phyloP scores from a whole-genome alignment of 106 monocot genomes.

The Dioscorea alata region DNA sequence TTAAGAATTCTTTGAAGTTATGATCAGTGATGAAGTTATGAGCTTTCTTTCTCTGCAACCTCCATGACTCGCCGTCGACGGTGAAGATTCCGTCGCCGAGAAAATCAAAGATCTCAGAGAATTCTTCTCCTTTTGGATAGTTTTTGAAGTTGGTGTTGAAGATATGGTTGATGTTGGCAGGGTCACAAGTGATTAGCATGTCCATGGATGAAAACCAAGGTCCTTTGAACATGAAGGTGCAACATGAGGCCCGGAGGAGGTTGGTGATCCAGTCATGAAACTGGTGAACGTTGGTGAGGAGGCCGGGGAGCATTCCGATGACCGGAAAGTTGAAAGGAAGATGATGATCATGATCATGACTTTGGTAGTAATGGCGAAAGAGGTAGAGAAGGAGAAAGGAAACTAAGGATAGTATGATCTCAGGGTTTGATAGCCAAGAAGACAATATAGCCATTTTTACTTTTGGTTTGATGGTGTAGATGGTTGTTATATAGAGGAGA shows the following conservation, averaged over 20 bases:
- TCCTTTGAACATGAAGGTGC: neutral
- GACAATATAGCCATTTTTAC: neutral
- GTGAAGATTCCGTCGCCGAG: slow-evolving; percentile 46
- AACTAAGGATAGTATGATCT: neutral
- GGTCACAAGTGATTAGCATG: slow-evolving; percentile 17
- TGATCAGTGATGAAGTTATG: slow-evolving; percentile 17
- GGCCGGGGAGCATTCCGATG: slow-evolving; percentile 2
- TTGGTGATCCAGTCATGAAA: slow-evolving; percentile 6
- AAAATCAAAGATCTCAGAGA: slow-evolving; percentile 39
- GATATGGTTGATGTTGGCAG: slow-evolving; percentile 41
- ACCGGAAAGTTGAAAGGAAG: slow-evolving; percentile 2
- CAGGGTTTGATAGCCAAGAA: neutral
- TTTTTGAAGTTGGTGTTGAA: slow-evolving; percentile 38
- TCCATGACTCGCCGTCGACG: slow-evolving; percentile 40
- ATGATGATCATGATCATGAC: neutral
- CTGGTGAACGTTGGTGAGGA: neutral
- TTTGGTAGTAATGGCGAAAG: neutral
- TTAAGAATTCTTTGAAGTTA: slow-evolving; percentile 18
- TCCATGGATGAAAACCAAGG: slow-evolving; percentile 12
- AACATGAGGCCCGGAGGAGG: neutral
- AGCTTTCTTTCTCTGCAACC: slow-evolving; percentile 22
- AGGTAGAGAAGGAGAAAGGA: neutral
- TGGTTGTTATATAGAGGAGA: no score
- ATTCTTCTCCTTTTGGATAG: slow-evolving; percentile 48
- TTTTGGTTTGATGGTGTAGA: no score